A percentile compares a stretch with the other conserved stretches of the same genome.
Evolutionary conservation across 2,329 filamentous ascomycete species (phyloP).

Genomic region (Botrytis aclada): DNA sequence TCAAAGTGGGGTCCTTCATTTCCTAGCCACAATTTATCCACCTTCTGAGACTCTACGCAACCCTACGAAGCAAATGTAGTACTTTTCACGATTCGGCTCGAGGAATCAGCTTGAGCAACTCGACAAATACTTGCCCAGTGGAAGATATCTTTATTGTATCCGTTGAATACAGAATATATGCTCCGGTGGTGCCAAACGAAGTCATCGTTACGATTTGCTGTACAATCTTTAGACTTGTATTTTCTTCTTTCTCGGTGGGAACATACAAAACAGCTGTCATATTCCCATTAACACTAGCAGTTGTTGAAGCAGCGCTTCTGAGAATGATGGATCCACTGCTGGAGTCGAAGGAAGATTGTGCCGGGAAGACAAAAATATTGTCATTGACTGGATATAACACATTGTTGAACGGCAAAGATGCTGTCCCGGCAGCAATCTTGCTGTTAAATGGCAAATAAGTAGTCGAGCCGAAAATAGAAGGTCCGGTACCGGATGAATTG

Average conservation of each 20-base stretch:
- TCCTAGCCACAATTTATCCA: background rate
- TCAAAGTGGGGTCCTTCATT: background rate
- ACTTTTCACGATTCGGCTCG: background rate
- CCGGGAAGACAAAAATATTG: background rate
- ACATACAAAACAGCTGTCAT: background rate
- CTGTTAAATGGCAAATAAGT: background rate
- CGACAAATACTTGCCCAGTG: background rate
- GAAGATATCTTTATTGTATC: background rate
- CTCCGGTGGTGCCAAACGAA: background rate
- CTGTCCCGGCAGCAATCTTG: background rate
- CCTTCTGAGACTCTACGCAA: background rate
- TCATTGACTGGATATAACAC: background rate
- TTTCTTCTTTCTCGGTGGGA: background rate
- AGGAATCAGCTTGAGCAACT: background rate
- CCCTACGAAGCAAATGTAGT: background rate
- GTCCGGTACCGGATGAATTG: background rate
- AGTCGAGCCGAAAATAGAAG: background rate
- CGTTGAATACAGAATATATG: background rate
- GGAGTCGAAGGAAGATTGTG: background rate
- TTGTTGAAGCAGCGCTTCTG: background rate
- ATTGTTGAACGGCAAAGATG: background rate
- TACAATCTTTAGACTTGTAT: background rate
- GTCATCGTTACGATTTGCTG: background rate
- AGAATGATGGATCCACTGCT: background rate
- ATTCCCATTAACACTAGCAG: background rate